A percentile compares a stretch with the other conserved stretches of the same genome.
Conservation (phyloP, 345 rosid species). For the Salix udensis region DNA sequence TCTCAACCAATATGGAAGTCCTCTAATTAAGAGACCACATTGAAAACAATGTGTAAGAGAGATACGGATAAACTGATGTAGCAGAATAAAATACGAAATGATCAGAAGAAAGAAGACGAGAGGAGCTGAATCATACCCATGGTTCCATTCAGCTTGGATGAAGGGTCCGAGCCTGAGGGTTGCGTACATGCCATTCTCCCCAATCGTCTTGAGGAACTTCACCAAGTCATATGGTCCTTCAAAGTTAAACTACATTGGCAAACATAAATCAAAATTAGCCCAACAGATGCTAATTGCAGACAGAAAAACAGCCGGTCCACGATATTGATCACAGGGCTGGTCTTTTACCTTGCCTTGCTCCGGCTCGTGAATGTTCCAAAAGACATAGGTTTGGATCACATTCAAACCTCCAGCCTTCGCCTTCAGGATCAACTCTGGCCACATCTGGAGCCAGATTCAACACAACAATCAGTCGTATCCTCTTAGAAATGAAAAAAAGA, state of each 20-base stretch:
- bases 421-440: conserved; percentile 43
- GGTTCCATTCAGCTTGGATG: conserved; percentile 96
- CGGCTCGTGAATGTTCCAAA: conserved; percentile 69
- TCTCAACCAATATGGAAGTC: conserved; percentile 88
- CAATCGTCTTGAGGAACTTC: conserved; percentile 59
- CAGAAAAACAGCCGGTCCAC: background rate
- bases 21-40: conserved; percentile 38
- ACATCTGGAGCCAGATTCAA: conserved; percentile 38
- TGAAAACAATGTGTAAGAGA: background rate
- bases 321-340: background rate
- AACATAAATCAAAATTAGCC: background rate
- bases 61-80: background rate
- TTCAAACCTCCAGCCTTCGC: conserved; percentile 59
- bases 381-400: conserved; percentile 57
- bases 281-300: background rate
- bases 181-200: conserved; percentile 55
- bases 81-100: background rate
- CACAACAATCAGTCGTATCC: background rate
- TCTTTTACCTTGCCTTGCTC: conserved; percentile 44
- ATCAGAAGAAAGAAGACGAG: background rate
- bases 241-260: conserved; percentile 55
- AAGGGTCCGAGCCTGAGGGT: conserved; percentile 81
- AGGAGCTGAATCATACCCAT: conserved; percentile 53
- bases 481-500: background rate
- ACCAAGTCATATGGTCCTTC: conserved; percentile 68